Conservation (phyloP, 2,329 filamentous ascomycete genomes). For the Exophiala alcalophila region DNA sequence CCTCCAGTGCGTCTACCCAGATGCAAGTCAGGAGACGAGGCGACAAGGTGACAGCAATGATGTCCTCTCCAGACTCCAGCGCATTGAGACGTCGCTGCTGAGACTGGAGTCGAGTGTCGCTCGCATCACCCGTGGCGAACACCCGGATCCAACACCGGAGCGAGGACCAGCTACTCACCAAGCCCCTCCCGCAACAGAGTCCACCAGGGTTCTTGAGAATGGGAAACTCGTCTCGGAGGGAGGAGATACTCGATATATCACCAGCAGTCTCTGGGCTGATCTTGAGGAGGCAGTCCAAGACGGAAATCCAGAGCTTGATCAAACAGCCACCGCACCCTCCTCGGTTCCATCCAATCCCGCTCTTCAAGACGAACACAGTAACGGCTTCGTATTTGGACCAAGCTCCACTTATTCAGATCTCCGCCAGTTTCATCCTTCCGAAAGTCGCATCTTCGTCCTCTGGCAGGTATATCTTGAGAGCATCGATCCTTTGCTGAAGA, state of each 20-base stretch:
- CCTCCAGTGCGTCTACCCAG: conserved; percentile 35
- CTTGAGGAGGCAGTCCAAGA: conserved; percentile 51
- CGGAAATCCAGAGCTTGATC: not conserved
- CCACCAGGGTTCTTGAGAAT: conserved; percentile 4
- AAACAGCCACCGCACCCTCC: not conserved
- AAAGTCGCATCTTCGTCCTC: conserved; percentile 56
- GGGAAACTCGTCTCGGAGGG: conserved; percentile 58
- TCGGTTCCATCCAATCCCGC: not conserved
- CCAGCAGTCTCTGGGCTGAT: conserved; percentile 59
- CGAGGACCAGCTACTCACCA: not conserved
- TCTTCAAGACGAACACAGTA: not conserved
- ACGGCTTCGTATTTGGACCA: not conserved
- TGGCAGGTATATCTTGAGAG: conserved; percentile 74
- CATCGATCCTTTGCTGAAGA: conserved; percentile 60
- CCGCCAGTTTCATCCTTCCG: conserved; percentile 24
- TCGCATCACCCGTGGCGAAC: not conserved
- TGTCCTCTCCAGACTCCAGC: conserved; percentile 7
- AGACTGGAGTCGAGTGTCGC: conserved; percentile 5
- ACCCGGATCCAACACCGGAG: conserved; percentile 4
- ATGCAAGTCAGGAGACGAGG: conserved; percentile 26
- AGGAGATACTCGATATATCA: conserved; percentile 58
- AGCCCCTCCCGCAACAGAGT: not conserved
- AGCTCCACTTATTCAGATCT: not conserved
- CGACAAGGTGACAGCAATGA: conserved; percentile 7
- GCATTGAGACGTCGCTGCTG: conserved; percentile 10